Evolutionary conservation across 2,329 filamentous ascomycete species (phyloP).

Genomic region (Pseudonectria buxi): DNA sequence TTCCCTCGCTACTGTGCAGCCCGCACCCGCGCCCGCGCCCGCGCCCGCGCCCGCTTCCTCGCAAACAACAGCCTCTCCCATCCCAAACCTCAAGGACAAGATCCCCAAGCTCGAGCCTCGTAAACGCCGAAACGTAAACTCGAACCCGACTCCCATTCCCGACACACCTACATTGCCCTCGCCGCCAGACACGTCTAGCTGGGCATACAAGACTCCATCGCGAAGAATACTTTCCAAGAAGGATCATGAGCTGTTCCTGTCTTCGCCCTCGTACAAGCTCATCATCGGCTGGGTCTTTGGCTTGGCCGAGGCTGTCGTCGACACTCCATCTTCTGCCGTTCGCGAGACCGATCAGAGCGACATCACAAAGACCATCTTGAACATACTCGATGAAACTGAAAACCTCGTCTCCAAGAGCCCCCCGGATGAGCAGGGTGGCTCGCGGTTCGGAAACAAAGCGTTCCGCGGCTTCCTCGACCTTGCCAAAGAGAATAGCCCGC

Average conservation of each 20-base stretch:
- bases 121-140: conserved; percentile 42
- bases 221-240: conserved; percentile 73
- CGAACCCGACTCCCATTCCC: conserved; percentile 59
- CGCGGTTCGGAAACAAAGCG: conserved; percentile 88
- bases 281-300: conserved; percentile 80
- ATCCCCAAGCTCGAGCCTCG: conserved; percentile 65
- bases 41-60: conserved; percentile 3
- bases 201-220: conserved; percentile 59
- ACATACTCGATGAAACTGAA: conserved; percentile 64
- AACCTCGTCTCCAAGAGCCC: conserved; percentile 62
- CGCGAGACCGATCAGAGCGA: conserved; percentile 50
- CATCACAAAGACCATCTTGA: conserved; percentile 56
- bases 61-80: conserved; percentile 11
- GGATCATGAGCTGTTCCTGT: conserved; percentile 76
- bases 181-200: conserved; percentile 54
- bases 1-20: conserved; percentile 12
- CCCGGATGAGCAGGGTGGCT: conserved; percentile 78
- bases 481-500: conserved; percentile 45
- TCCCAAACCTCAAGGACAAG: conserved; percentile 39
- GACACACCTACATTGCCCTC: conserved; percentile 67
- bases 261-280: conserved; percentile 68
- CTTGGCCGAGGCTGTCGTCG: conserved; percentile 73
- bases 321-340: conserved; percentile 59
- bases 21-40: conserved; percentile 6
- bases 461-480: conserved; percentile 78